Evolutionary conservation across 2,329 filamentous ascomycete species (phyloP), one percentile per base, ranked within the genome.

Genomic region (Xylariomycetidae sp.): DNA sequence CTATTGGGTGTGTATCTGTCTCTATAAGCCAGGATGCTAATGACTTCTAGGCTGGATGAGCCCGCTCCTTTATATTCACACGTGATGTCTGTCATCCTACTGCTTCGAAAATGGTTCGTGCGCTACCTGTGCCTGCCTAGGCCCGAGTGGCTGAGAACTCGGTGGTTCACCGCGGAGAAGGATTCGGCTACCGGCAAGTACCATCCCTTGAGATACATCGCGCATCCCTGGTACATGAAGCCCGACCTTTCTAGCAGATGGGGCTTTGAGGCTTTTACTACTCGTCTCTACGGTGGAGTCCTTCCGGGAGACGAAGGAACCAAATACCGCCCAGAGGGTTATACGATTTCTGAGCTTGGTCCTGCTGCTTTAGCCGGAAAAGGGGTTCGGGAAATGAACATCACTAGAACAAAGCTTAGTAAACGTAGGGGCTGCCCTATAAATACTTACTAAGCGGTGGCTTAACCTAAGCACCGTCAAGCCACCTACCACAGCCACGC

Each of bases 181-280:
- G 64, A 76, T 33, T 49, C 54, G 12, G 51, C 63, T 14, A 57
- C 63, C 2, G 61, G 64, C 4, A 59, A 62, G 6, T 61, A 66
- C 41, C 63, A 66, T 41, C 43, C 63, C 11, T 52, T 49, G 1
- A 31, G 55, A 12, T 74, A 65, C 54, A 61, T 66, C 22, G 59
- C 65, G 0, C 65, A 69, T 8, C 74, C 74, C 7, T 75, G 70
- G 55, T 77, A 75, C 46, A 62, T 73, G 28, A 64, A 69, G 45
- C 64, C 62, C 64, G 1, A 54, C 8, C n/a, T 23, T 8, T 8
- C 20, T n/a, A 8, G 8, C 20, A 8, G 20, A 8, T 23, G 20
- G 20, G 20, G 20, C 8, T 23, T 23, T n/a, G 20, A 23, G 20
- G 20, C 20, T 0, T 63, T 61, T 62, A 33, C 67, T 9, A 67